Conservation (phyloP, 306 rosid species). For the Begonia peltatifolia region DNA sequence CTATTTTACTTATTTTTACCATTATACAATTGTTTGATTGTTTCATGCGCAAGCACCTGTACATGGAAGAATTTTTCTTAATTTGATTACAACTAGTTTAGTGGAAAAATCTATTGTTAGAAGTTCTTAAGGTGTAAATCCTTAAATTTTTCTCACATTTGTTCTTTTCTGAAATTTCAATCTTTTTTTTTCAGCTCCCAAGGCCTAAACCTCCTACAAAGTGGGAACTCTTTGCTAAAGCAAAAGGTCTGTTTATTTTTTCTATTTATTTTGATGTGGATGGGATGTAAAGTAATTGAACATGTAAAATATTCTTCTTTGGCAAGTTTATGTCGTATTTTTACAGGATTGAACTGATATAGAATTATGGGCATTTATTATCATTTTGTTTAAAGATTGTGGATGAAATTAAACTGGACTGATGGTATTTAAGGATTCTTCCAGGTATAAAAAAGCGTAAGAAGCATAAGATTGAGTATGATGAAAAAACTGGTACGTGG, state of each 20-base stretch:
- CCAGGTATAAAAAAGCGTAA: conserved; percentile 65
- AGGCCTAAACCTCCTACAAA: conserved; percentile 77
- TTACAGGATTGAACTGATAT: too few species aligned
- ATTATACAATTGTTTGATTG: too few species aligned
- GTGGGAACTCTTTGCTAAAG: conserved; percentile 78
- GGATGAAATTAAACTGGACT: background rate
- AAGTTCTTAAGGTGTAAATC: background rate
- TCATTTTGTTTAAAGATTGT: too few species aligned
- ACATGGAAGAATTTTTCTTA: too few species aligned
- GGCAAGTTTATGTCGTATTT: too few species aligned
- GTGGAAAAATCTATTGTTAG: too few species aligned
- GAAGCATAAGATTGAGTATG: conserved; percentile 56
- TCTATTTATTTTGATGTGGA: too few species aligned
- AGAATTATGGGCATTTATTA: too few species aligned
- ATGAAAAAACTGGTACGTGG: conserved; percentile 65
- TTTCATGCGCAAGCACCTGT: too few species aligned
- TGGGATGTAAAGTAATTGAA: too few species aligned
- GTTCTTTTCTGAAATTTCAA: conserved; percentile 1
- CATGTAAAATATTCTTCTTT: too few species aligned
- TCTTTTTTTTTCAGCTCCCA: conserved; percentile 47
- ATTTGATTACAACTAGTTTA: too few species aligned
- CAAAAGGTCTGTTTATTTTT: conserved; percentile 32
- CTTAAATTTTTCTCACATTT: background rate
- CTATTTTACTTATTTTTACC: background rate
- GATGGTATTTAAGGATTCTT: conserved; percentile 3